Conservation (phyloP, 805 yeast genomes). For the Yamadazyma insecticola region DNA sequence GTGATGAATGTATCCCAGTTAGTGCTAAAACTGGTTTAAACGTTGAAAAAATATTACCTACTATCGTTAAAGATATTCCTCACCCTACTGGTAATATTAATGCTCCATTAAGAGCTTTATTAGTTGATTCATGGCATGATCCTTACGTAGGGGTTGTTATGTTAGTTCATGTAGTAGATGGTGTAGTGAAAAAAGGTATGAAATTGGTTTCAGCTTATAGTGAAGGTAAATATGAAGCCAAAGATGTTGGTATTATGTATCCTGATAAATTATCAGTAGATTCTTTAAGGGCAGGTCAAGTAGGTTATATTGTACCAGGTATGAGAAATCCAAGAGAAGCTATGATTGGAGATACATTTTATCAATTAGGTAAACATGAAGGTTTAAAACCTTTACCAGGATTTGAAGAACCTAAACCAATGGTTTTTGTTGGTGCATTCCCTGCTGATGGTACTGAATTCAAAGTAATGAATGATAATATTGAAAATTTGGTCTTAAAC, state of each 20-base stretch:
- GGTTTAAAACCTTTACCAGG: conserved; percentile 81
- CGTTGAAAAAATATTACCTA: conserved; percentile 75
- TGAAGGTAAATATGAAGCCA: conserved; percentile 71
- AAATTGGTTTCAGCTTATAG: conserved; percentile 77
- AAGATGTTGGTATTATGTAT: conserved; percentile 93
- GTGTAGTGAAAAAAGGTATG: conserved; percentile 67
- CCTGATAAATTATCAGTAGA: conserved; percentile 76
- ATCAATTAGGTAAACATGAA: conserved; percentile 50
- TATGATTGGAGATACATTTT: conserved; percentile 85
- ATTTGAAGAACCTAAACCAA: conserved; percentile 94
- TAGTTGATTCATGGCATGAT: conserved; percentile 98
- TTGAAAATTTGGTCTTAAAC: conserved; percentile 81
- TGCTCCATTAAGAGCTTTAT: conserved; percentile 62
- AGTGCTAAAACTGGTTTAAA: conserved; percentile 90
- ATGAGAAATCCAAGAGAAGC: conserved; percentile 88
- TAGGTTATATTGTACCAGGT: conserved; percentile 91
- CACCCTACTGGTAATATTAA: conserved; percentile 57
- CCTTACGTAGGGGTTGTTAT: conserved; percentile 86
- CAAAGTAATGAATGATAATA: conserved; percentile 81
- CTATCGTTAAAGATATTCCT: conserved; percentile 77
- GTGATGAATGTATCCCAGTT: conserved; percentile 71
- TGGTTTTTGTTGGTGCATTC: conserved; percentile 98
- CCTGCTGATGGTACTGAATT: conserved; percentile 95
- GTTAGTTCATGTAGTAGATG: conserved; percentile 82
- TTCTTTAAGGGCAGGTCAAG: conserved; percentile 79